Evolutionary conservation across 345 rosid species (phyloP), one percentile per base, ranked within the genome.

Genomic region (Limnanthes douglasii): DNA sequence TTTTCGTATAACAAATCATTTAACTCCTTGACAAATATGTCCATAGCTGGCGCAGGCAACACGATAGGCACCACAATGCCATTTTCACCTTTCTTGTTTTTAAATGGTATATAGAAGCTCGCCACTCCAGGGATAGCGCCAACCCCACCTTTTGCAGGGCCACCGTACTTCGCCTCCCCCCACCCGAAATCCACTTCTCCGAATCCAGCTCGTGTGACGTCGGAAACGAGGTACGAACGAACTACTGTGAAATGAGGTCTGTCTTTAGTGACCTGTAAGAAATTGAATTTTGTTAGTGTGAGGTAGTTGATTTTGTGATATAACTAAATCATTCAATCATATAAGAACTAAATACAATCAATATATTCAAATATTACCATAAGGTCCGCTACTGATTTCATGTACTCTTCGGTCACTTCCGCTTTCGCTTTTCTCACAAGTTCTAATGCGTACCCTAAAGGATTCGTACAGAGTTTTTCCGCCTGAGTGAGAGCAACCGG

Each of bases 161-260:
- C 69, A 0, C 54, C 67, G 13, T 66, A 77, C 9, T 38, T 55
- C 6, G 82, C 53, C 46, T 59, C 54, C 2, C 82, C 82, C 75
- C 71, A 77, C 2, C 88, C 78, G 4, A 66, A 62, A 31, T 73
- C 65, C 1, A 59, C 48, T 1, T 49, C 34, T 8, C 38, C 53
- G 1, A 69, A 61, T 20, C 66, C 78, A 5, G 43, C 39, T 1
- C 20, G 46, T 4, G 61, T 70, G 36, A 62, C 21, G n/a, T 70
- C 82, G 2, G 78, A 64, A 14, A 69, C 30, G 13, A 68, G 22
- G 27, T 12, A 65, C 1, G 64, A 30, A 5, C 66, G 40, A 4
- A 50, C 46, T 5, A 39, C 46, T 0, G 56, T 34, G 39, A 64
- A 59, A 4, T 53, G 60, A 8, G 68, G 86, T 18, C 75, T 46